Evolutionary conservation across 2,329 filamentous ascomycete species (phyloP).

Genomic region (Ascosphaera aggregata): DNA sequence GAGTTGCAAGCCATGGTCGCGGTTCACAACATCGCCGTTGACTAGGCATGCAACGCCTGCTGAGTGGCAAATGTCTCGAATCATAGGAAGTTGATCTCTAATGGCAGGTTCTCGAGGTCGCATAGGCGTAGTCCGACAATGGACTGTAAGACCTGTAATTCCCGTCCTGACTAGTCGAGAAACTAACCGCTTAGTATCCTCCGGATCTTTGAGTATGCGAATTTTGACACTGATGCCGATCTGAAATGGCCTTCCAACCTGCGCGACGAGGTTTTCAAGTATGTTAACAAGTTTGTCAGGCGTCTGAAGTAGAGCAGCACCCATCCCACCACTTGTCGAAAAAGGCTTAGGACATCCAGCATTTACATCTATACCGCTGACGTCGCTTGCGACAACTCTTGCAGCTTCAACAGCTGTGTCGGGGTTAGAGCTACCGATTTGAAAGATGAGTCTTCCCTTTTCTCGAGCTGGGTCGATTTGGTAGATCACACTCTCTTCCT

Average conservation of each 20-base stretch:
- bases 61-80: conserved; percentile 56
- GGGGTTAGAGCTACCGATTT: conserved; percentile 73
- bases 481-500: conserved; percentile 51
- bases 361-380: conserved; percentile 89
- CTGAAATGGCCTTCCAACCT: conserved; percentile 53
- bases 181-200: conserved; percentile 56
- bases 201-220: conserved; percentile 54
- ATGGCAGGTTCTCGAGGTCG: conserved; percentile 72
- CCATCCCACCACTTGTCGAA: conserved; percentile 85
- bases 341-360: conserved; percentile 97
- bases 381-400: conserved; percentile 60
- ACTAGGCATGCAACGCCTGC: conserved; percentile 80
- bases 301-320: conserved; percentile 64
- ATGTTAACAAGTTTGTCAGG: conserved; percentile 71
- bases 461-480: conserved; percentile 60
- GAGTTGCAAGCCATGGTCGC: conserved; percentile 47
- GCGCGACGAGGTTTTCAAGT: conserved; percentile 54
- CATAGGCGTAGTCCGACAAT: conserved; percentile 95
- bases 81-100: conserved; percentile 63
- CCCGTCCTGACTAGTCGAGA: conserved; percentile 59
- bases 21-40: conserved; percentile 72
- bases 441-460: conserved; percentile 56
- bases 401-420: conserved; percentile 66
- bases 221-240: conserved; percentile 98
- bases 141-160: conserved; percentile 77